These are phyloP conservation scores for Epichloe amarillans DNA, from an alignment of 2,329 filamentous ascomycete genomes.

Conservation along the genomic window DNA sequence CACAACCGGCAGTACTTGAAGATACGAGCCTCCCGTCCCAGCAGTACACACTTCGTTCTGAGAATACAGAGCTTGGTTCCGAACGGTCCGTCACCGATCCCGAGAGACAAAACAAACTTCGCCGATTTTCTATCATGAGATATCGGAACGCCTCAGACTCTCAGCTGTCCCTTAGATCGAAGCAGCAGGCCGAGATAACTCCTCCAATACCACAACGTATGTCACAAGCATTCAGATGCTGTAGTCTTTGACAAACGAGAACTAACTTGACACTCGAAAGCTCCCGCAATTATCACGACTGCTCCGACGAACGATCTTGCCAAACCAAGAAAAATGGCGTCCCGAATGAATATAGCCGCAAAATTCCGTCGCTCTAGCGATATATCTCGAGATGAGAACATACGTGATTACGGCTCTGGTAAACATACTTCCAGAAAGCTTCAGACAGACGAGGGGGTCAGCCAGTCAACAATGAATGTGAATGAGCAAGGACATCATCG, in stretches of 20 bases:
- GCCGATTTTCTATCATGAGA: conserved; percentile 58
- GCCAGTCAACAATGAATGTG: conserved; percentile 26
- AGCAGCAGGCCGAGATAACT: conserved; percentile 47
- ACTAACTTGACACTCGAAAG: conserved; percentile 20
- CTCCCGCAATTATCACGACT: conserved; percentile 76
- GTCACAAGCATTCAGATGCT: conserved; percentile 11
- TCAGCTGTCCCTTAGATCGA: conserved; percentile 65
- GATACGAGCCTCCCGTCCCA: conserved; percentile 9
- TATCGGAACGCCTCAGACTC: conserved; percentile 90
- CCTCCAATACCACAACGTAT: conserved; percentile 48
- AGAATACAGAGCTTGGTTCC: conserved; percentile 31
- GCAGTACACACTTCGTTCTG: conserved; percentile 14
- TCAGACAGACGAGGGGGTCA: conserved; percentile 15
- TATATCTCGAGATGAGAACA: conserved; percentile 20
- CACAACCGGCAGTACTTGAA: conserved; percentile 4
- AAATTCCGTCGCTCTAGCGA: conserved; percentile 41
- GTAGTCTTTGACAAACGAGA: neutral
- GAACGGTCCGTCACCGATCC: conserved; percentile 21
- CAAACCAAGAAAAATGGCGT: conserved; percentile 38
- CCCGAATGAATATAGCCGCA: conserved; percentile 39
- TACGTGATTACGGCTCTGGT: neutral
- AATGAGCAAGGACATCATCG: conserved; percentile 38
- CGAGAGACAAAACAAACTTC: conserved; percentile 30
- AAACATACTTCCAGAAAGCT: neutral
- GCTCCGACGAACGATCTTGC: conserved; percentile 62